Evolutionary conservation across 2,329 filamentous ascomycete species (phyloP), one percentile per base, ranked within the genome.

Genomic region (Penicillium decumbens): DNA sequence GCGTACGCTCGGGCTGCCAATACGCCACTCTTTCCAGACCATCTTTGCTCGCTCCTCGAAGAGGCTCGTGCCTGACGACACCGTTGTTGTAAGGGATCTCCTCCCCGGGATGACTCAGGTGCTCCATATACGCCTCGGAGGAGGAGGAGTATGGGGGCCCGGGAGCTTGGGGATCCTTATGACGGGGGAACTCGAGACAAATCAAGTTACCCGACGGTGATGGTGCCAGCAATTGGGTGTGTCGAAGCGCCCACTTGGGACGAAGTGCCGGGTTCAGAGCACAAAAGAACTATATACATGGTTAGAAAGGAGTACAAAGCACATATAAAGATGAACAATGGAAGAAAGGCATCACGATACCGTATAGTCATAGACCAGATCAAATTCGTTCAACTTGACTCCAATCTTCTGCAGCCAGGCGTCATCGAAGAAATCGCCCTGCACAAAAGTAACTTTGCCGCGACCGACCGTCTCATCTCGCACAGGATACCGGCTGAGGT

Each of bases 101-200:
- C 55, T 84, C 76, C 1, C 88, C 88, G 0, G 89, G 89, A 41
- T 80, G 77, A 46, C 77, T 78, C 37, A 95, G 76, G 59, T 92
- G 83, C 54, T 82, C 83, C 60, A 83, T 73, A 67, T 95, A 93
- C 25, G 87, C 80, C 52, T 82, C 79, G 0, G 86, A 79, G 10
- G 81, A 80, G 35, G 88, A 71, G 6, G 83, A 82, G 77, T 81
- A 91, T 1, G 89, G 89, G 10, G 89, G 89, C 0, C 89, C 89
- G 8, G 77, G 77, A 8, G 78, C 75, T 9, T 75, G 75, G 8
- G 84, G 78, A 37, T 81, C 77, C 66, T 91, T 93, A 53, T 81
- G 78, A 1, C 85, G 82, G 8, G 89, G 89, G 66, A 87, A 95
- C 66, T 95, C 89, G 53, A 95, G 78, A 69, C 82, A 84, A 42